These are phyloP conservation scores for Wickerhamomyces bisporus DNA, from an alignment of 805 yeast species.

Conservation along the genomic window DNA sequence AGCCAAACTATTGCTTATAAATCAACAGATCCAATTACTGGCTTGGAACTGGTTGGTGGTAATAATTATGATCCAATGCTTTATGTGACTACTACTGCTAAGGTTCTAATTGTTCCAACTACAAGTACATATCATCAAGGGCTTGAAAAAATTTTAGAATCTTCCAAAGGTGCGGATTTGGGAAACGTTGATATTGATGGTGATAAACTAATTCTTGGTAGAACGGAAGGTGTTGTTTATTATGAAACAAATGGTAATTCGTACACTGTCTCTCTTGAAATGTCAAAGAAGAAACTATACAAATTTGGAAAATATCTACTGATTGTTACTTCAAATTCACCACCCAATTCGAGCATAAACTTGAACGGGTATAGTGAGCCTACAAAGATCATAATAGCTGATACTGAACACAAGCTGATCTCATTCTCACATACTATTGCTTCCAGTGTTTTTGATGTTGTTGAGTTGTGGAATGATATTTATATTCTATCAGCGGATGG, in stretches of 20 bases:
- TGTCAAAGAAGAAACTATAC: conserved; percentile 48
- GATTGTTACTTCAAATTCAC: conserved; percentile 46
- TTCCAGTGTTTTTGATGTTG: conserved; percentile 53
- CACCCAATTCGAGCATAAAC: conserved; percentile 27
- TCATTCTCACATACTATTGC: conserved; percentile 68
- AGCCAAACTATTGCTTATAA: conserved; percentile 78
- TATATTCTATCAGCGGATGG: conserved; percentile 74
- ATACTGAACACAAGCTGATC: conserved; percentile 61
- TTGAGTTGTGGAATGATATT: conserved; percentile 51
- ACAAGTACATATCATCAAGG: conserved; percentile 73
- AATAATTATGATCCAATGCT: conserved; percentile 43
- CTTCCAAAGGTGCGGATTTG: conserved; percentile 39
- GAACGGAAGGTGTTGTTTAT: conserved; percentile 56
- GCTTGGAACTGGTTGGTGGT: conserved; percentile 48
- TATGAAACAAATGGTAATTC: conserved; percentile 54
- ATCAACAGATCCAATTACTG: conserved; percentile 72
- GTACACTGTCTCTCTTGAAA: conserved; percentile 49
- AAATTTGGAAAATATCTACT: conserved; percentile 53
- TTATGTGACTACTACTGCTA: conserved; percentile 72
- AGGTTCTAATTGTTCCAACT: conserved; percentile 66
- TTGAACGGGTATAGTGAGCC: conserved; percentile 33
- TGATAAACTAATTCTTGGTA: conserved; percentile 57
- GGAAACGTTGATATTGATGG: conserved; percentile 36
- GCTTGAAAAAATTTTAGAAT: conserved; percentile 45
- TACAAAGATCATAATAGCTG: conserved; percentile 61